phyloP scores from a whole-genome alignment of 805 yeast genomes.

The Blastobotrys americana region DNA sequence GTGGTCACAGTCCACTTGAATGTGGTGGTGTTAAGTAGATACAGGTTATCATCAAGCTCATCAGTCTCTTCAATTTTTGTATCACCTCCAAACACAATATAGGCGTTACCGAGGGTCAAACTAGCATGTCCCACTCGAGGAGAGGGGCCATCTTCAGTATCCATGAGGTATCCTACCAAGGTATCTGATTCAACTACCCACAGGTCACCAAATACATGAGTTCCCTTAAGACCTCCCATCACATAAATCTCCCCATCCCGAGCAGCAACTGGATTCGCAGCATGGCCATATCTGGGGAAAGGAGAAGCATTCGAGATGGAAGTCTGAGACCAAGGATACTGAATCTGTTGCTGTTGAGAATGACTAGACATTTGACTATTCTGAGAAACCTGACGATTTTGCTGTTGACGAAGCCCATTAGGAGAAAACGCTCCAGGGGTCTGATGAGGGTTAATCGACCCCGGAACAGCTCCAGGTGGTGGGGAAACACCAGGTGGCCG shows the following conservation, averaged over 20 bases:
- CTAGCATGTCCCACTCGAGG: conserved; percentile 97
- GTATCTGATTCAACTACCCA: conserved; percentile 70
- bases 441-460: neutral
- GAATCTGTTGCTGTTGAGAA: conserved; percentile 3
- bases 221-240: conserved; percentile 93
- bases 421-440: conserved; percentile 4
- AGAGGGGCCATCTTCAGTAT: conserved; percentile 76
- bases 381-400: too few species aligned
- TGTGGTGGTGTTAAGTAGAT: conserved; percentile 74
- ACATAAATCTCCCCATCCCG: conserved; percentile 76
- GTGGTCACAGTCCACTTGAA: conserved; percentile 73
- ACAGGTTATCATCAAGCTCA: conserved; percentile 81
- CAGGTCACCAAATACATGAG: conserved; percentile 88
- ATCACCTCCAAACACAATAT: conserved; percentile 93
- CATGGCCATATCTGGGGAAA: conserved; percentile 91
- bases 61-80: conserved; percentile 63
- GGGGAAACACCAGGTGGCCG: conserved; percentile 3
- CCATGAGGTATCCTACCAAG: conserved; percentile 48
- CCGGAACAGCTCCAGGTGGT: neutral
- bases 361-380: too few species aligned
- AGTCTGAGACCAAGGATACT: conserved; percentile 32
- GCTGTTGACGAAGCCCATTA: conserved; percentile 6
- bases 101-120: conserved; percentile 88
- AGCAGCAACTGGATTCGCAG: conserved; percentile 67
- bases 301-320: conserved; percentile 50